Evolutionary conservation across 164 flowering plant genomes (phyloP).

Genomic region (Vitis cinerea): DNA sequence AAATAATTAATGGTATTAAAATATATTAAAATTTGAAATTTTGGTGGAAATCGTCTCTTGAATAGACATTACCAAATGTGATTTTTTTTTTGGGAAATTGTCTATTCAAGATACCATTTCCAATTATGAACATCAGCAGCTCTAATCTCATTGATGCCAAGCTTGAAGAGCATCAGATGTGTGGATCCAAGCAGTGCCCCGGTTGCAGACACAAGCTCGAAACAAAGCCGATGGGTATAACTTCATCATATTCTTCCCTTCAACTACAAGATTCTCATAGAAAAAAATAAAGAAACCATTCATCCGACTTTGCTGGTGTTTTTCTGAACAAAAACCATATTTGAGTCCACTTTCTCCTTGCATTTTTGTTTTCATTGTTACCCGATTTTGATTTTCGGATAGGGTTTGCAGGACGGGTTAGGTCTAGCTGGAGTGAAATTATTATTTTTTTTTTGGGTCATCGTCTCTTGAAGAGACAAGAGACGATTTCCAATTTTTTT

Average conservation of each 20-base stretch:
- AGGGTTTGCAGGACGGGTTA: slow-evolving; percentile 72
- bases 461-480: no score
- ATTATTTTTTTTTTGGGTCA: no score
- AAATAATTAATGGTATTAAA: no score
- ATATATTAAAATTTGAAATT: no score
- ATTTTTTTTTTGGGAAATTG: no score
- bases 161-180: slow-evolving; percentile 88
- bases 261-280: slow-evolving; percentile 20
- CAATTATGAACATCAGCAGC: slow-evolving; percentile 31
- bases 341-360: not conserved
- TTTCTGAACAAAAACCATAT: not conserved
- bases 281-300: slow-evolving; percentile 11
- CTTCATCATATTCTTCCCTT: slow-evolving; percentile 28
- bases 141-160: slow-evolving; percentile 91
- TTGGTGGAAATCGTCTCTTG: no score
- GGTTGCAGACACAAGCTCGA: slow-evolving; percentile 91
- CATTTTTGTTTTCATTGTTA: not conserved
- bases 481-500: no score
- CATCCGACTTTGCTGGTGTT: not conserved
- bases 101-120: no score
- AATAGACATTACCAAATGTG: no score
- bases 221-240: slow-evolving; percentile 64
- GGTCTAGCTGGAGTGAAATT: slow-evolving; percentile 84
- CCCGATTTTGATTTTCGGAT: not conserved
- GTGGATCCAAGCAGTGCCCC: slow-evolving; percentile 93